Evolutionary conservation across 139 green algal species (phyloP), one percentile per base, ranked within the genome.

Genomic region (Cymbomonas tetramitiformis): DNA sequence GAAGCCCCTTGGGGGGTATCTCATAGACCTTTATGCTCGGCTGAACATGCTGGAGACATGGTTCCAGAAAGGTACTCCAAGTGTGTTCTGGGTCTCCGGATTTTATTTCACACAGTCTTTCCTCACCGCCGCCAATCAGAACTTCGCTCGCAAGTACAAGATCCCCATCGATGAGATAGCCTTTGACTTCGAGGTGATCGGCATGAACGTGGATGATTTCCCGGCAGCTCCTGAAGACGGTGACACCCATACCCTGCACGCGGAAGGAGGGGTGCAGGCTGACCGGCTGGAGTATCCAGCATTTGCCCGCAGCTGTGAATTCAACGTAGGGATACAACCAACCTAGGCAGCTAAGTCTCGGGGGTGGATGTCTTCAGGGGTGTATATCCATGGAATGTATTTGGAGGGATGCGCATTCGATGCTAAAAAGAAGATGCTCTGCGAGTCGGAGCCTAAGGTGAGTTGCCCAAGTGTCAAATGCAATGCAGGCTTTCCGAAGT

Each of bases 1-100:
- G 26, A 92, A 92, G 69, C 78, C 81, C 2, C 52, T 92, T 38
- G 77, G 69, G 0, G n/a, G 65, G 4, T 92, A 92, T 64, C 48
- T 92, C 21, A 71, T 68, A 28, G 83, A 92, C 67, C 67, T 89
- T 30, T 29, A 51, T 26, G 53, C 28, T 5, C 33, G 53, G 5
- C 8, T 49, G 5, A 25, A 33, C 32, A 25, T 61, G 18, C 34
- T 61, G 25, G 8, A 61, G 36, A 38, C 57, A 29, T 90, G 82
- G 82, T 65, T 73, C 52, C 64, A 81, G 31, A 39, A 69, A 8
- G 70, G 69, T n/a, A 61, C 66, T 21, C 83, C 83, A 2, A 3
- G 70, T 15, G 65, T 67, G 26, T 83, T 81, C 74, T 92, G 83
- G 81, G 56, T 92, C 40, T 65, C 73, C n/a, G 81, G 75, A 49